A percentile compares a stretch with the other conserved stretches of the same genome.
These are phyloP conservation scores for Brasenia schreberi DNA, from an alignment of 164 flowering plant species.

Conservation along the genomic window DNA sequence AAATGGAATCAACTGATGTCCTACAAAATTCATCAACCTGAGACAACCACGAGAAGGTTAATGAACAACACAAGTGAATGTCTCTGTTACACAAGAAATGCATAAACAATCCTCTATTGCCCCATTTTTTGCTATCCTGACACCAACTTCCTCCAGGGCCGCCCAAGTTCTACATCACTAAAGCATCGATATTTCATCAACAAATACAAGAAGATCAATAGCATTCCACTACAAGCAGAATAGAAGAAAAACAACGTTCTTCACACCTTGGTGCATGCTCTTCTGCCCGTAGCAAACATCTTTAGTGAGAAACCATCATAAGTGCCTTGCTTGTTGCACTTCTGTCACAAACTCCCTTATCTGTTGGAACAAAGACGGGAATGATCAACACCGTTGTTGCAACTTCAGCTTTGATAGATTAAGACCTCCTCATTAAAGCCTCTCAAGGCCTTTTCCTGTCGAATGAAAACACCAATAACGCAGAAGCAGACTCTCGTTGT, in stretches of 20 bases:
- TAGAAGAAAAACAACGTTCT: not conserved
- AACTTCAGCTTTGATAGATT: not conserved
- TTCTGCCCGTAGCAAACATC: conserved; percentile 98
- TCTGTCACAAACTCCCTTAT: no score
- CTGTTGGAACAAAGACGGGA: conserved; percentile 23
- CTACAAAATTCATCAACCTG: conserved; percentile 86
- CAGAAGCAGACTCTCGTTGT: no score
- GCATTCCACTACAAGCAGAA: not conserved
- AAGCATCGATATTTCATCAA: not conserved
- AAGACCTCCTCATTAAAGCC: conserved; percentile 97
- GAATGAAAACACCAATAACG: no score
- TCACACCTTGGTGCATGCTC: conserved; percentile 82
- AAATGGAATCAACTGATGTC: conserved; percentile 85
- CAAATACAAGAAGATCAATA: no score
- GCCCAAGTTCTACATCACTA: conserved; percentile 60
- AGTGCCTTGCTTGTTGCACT: conserved; percentile 81
- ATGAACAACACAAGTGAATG: no score
- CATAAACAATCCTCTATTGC: conserved; percentile 52
- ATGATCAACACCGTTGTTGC: not conserved
- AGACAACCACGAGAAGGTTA: no score
- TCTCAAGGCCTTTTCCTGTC: no score
- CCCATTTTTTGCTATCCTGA: conserved; percentile 63
- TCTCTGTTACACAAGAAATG: not conserved
- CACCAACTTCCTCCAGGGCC: conserved; percentile 71
- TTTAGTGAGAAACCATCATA: conserved; percentile 88